Conservation (phyloP, 2,329 filamentous ascomycete genomes). For the Penicillium sp. region DNA sequence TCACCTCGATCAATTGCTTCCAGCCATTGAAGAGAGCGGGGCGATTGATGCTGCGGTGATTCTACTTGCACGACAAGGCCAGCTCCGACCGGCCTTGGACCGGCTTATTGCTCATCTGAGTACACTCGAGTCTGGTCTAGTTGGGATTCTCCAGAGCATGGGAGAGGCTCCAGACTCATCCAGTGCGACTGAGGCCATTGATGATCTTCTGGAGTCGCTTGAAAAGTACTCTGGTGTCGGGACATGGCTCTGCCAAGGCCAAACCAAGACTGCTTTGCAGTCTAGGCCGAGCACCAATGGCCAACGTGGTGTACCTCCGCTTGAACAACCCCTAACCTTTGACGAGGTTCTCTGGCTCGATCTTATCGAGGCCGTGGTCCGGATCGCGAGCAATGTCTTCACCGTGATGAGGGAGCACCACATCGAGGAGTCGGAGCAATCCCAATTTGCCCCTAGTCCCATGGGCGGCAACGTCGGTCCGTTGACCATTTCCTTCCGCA, state of each 20-base stretch:
- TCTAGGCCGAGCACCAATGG: slow-evolving; percentile 33
- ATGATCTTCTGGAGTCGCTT: slow-evolving; percentile 73
- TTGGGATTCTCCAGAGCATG: slow-evolving; percentile 67
- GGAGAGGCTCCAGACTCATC: slow-evolving; percentile 57
- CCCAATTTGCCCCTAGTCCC: slow-evolving; percentile 9
- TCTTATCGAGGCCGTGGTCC: slow-evolving; percentile 62
- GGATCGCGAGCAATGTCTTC: slow-evolving; percentile 64
- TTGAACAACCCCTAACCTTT: slow-evolving; percentile 58
- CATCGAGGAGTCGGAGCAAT: slow-evolving; percentile 17
- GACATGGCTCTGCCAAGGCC: slow-evolving; percentile 90
- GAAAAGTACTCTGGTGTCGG: slow-evolving; percentile 91
- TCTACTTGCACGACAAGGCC: slow-evolving; percentile 84
- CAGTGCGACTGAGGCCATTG: slow-evolving; percentile 64
- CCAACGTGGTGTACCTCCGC: slow-evolving; percentile 43
- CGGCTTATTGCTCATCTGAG: slow-evolving; percentile 78
- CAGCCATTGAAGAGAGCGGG: slow-evolving; percentile 83
- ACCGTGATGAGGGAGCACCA: slow-evolving; percentile 50
- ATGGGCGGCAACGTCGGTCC: slow-evolving; percentile 33
- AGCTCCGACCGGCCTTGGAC: slow-evolving; percentile 78
- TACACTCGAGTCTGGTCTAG: slow-evolving; percentile 75
- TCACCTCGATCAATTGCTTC: slow-evolving; percentile 75
- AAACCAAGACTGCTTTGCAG: slow-evolving; percentile 62
- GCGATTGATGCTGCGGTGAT: slow-evolving; percentile 92
- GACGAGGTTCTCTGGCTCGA: slow-evolving; percentile 68
- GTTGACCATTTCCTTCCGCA: slow-evolving; percentile 68